These are phyloP conservation scores for Scheffersomyces amazonensis DNA, from an alignment of 805 yeast species.

Conservation along the genomic window DNA sequence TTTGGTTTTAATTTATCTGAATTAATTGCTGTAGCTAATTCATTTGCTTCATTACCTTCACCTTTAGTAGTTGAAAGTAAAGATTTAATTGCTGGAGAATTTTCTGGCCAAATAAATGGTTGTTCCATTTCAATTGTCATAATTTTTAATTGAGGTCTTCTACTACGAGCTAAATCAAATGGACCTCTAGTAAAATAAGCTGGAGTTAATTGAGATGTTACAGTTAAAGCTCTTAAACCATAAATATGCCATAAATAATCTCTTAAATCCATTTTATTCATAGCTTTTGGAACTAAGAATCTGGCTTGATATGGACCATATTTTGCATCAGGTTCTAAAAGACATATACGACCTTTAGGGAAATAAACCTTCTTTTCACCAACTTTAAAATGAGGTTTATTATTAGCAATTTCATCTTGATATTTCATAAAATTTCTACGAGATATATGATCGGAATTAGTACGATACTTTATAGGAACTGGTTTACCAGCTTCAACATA, in stretches of 20 bases:
- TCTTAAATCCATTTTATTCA: constrained; percentile 90
- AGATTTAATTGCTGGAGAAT: constrained; percentile 34
- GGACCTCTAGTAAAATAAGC: constrained; percentile 57
- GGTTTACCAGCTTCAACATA: constrained; percentile 39
- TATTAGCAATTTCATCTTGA: constrained; percentile 53
- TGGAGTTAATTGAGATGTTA: constrained; percentile 82
- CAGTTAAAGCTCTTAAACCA: constrained; percentile 84
- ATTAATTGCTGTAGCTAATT: constrained; percentile 52
- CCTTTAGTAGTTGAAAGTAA: constrained; percentile 39
- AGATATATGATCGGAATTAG: constrained; percentile 33
- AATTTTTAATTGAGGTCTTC: constrained; percentile 81
- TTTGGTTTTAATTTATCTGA: constrained; percentile 69
- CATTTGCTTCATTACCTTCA: constrained; percentile 46
- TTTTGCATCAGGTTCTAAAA: constrained; percentile 90
- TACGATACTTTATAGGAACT: constrained; percentile 37
- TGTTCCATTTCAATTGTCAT: constrained; percentile 96
- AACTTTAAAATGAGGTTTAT: constrained; percentile 74
- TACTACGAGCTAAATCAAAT: constrained; percentile 63
- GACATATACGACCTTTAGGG: constrained; percentile 79
- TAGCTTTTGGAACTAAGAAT: constrained; percentile 88
- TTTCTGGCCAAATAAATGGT: constrained; percentile 93
- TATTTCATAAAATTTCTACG: constrained; percentile 36
- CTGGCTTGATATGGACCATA: constrained; percentile 97
- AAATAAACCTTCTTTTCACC: constrained; percentile 78
- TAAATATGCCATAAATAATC: constrained; percentile 90